A percentile compares a stretch with the other conserved stretches of the same genome.
Conservation (phyloP, 1,284 basidiomycete species). For the Dichomitus squalens region DNA sequence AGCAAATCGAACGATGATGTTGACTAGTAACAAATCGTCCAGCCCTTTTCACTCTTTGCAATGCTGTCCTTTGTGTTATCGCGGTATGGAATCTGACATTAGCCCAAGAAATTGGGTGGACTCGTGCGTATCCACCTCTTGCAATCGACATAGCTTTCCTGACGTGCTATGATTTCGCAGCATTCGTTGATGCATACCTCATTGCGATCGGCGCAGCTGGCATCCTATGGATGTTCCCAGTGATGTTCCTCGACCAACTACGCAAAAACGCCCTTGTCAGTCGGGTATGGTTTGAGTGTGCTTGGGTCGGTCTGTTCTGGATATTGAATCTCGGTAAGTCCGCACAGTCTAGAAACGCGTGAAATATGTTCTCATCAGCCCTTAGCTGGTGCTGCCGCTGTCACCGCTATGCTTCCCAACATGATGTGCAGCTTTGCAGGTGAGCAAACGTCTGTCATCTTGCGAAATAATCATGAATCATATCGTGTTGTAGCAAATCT, state of each 20-base stretch:
- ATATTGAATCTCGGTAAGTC: constrained; percentile 61
- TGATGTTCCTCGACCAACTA: constrained; percentile 67
- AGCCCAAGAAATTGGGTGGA: constrained; percentile 34
- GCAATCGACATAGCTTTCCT: neutral
- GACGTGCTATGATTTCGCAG: constrained; percentile 30
- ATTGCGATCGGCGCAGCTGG: constrained; percentile 63
- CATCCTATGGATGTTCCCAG: constrained; percentile 56
- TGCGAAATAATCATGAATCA: neutral
- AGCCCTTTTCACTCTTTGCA: constrained; percentile 67
- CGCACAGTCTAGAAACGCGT: neutral
- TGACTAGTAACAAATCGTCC: neutral
- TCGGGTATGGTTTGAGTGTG: constrained; percentile 71
- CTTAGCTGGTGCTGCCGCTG: constrained; percentile 51
- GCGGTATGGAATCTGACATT: constrained; percentile 72
- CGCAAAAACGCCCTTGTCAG: constrained; percentile 52
- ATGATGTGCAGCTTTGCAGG: constrained; percentile 35
- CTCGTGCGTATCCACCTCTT: constrained; percentile 36
- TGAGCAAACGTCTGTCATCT: neutral
- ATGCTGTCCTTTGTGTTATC: constrained; percentile 64
- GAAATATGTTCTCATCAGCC: neutral
- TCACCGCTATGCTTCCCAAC: constrained; percentile 41
- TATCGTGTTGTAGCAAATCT: constrained; percentile 2
- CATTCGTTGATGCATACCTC: constrained; percentile 60
- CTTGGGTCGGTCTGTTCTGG: constrained; percentile 63
- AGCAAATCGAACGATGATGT: neutral